Evolutionary conservation across 345 rosid species (phyloP).

Genomic region (Mangifera indica): DNA sequence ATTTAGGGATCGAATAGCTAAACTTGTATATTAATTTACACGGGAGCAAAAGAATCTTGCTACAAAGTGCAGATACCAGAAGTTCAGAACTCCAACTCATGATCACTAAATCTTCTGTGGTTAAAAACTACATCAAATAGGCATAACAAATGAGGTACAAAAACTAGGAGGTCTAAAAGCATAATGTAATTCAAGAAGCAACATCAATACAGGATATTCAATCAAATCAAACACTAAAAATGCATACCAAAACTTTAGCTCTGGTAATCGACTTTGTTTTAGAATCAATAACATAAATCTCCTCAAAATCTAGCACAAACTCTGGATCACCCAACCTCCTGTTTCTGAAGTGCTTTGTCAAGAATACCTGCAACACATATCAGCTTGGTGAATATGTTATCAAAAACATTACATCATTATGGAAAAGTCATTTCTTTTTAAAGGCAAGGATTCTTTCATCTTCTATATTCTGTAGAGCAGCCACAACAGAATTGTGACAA

Average conservation of each 20-base stretch:
- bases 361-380: conserved; percentile 59
- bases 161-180: not conserved
- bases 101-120: not conserved
- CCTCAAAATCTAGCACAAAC: conserved; percentile 90
- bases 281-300: conserved; percentile 86
- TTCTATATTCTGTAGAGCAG: too few species aligned
- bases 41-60: not conserved
- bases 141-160: not conserved
- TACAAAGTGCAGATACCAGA: not conserved
- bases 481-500: too few species aligned
- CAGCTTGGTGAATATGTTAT: not conserved
- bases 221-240: not conserved
- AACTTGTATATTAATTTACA: not conserved
- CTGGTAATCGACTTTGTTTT: conserved; percentile 87
- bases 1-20: not conserved
- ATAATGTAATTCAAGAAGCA: not conserved
- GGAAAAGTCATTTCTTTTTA: not conserved
- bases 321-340: conserved; percentile 75
- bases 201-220: not conserved
- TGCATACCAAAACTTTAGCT: conserved; percentile 81
- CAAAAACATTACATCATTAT: not conserved
- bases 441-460: not conserved
- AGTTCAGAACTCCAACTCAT: not conserved
- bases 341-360: conserved; percentile 83
- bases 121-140: too few species aligned